Conservation (phyloP, 1,139 yeast genomes). For the Yamadazyma triangularis region DNA sequence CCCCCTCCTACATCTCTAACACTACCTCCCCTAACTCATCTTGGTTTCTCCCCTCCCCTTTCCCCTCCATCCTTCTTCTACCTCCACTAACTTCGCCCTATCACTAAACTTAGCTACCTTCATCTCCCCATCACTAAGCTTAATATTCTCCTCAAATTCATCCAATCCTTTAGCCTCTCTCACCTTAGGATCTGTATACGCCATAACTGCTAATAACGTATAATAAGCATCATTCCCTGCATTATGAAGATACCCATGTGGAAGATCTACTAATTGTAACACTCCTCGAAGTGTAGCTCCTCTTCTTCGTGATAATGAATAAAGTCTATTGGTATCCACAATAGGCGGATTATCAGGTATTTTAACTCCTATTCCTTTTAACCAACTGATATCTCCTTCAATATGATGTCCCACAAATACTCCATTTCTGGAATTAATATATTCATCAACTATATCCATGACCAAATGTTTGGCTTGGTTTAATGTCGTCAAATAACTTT, state of each 20-base stretch:
- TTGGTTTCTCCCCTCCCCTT: too few relatives aligned
- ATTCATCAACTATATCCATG: conserved; percentile 37
- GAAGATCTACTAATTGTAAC: conserved; percentile 50
- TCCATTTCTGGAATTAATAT: conserved; percentile 23
- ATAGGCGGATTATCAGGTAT: conserved; percentile 29
- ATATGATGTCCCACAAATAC: conserved; percentile 69
- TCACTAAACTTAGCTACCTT: conserved; percentile 10
- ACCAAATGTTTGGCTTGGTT: conserved; percentile 35
- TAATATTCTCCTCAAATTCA: conserved; percentile 10
- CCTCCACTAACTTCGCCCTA: conserved; percentile 4
- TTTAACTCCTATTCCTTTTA: conserved; percentile 42
- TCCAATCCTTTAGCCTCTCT: conserved; percentile 17
- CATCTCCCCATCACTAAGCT: conserved; percentile 3
- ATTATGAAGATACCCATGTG: conserved; percentile 68
- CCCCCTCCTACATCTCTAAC: too few relatives aligned
- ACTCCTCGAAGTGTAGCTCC: conserved; percentile 52
- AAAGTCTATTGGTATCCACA: conserved; percentile 55
- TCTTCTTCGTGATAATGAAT: conserved; percentile 35
- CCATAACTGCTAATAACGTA: conserved; percentile 54
- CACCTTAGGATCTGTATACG: conserved; percentile 49
- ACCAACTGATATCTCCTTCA: conserved; percentile 55
- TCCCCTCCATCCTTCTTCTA: neutral
- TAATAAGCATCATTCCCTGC: conserved; percentile 83
- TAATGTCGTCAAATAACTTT: conserved; percentile 39
- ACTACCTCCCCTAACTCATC: too few relatives aligned